phyloP scores from a whole-genome alignment of 345 rosid genomes.

The Euclidium syriacum region DNA sequence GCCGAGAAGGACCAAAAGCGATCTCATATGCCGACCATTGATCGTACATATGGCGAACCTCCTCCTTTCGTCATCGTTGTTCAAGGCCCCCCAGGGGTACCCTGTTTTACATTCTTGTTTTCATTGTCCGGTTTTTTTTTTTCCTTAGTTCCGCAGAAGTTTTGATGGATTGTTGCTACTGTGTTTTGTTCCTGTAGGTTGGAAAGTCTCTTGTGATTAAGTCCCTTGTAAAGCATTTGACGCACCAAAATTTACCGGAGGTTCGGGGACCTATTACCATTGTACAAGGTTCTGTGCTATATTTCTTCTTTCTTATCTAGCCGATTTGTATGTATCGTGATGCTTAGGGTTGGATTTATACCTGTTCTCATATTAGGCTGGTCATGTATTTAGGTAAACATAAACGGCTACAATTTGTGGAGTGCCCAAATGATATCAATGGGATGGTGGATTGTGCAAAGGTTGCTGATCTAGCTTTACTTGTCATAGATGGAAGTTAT shows the following conservation, averaged over 20 bases:
- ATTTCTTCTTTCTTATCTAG: not conserved
- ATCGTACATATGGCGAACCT: conserved; percentile 75
- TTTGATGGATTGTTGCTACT: conserved; percentile 1
- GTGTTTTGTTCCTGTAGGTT: conserved; percentile 44
- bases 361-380: conserved; percentile 18
- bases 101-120: not conserved
- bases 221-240: conserved; percentile 71
- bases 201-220: conserved; percentile 90
- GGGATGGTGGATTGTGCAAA: conserved; percentile 96
- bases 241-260: conserved; percentile 73
- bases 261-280: conserved; percentile 88
- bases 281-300: conserved; percentile 56
- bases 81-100: conserved; percentile 89
- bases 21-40: conserved; percentile 70
- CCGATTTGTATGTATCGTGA: not conserved
- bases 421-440: conserved; percentile 95
- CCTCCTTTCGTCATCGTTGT: conserved; percentile 86
- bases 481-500: conserved; percentile 88
- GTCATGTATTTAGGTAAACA: conserved; percentile 54
- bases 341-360: conserved; percentile 7
- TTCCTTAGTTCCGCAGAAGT: not conserved
- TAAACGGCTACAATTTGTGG: conserved; percentile 79
- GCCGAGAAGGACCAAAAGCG: conserved; percentile 86
- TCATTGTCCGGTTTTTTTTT: not conserved
- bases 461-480: conserved; percentile 85